Conservation (phyloP, 2,329 filamentous ascomycete species). For the Sordariomycetes sp. region DNA sequence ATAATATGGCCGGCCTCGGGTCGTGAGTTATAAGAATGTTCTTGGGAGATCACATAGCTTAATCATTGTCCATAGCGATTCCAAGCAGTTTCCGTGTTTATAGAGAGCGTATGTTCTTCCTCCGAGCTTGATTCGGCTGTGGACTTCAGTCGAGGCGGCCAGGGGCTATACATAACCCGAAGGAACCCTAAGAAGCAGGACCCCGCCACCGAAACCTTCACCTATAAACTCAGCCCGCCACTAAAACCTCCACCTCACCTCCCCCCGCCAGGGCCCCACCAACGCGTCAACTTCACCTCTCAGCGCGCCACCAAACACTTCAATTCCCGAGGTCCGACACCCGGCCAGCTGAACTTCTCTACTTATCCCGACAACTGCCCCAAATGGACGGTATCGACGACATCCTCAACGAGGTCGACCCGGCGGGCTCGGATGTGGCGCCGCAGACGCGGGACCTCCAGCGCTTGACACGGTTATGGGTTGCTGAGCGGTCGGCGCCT, state of each 20-base stretch:
- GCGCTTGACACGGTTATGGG: slow-evolving; percentile 81
- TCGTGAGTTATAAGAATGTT: too few species aligned
- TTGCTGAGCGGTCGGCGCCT: slow-evolving; percentile 80
- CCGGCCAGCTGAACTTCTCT: background rate
- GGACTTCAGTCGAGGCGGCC: background rate
- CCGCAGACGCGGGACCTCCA: slow-evolving; percentile 67
- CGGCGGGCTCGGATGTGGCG: slow-evolving; percentile 39
- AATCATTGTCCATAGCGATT: too few species aligned
- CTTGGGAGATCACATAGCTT: too few species aligned
- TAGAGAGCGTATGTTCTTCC: too few species aligned
- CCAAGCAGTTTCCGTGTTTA: too few species aligned
- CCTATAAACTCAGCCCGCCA: too few species aligned
- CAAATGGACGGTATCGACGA: slow-evolving; percentile 65
- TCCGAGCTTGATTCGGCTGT: background rate
- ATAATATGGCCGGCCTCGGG: too few species aligned
- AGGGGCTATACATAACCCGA: background rate
- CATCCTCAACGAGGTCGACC: slow-evolving; percentile 65
- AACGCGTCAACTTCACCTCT: background rate
- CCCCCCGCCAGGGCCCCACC: background rate
- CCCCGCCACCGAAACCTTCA: background rate
- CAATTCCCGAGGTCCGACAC: background rate
- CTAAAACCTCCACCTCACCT: background rate
- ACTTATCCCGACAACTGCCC: background rate
- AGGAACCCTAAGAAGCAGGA: background rate
- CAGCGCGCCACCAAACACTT: background rate